Conservation (phyloP, 805 yeast species). For the Lachancea fermentati region DNA sequence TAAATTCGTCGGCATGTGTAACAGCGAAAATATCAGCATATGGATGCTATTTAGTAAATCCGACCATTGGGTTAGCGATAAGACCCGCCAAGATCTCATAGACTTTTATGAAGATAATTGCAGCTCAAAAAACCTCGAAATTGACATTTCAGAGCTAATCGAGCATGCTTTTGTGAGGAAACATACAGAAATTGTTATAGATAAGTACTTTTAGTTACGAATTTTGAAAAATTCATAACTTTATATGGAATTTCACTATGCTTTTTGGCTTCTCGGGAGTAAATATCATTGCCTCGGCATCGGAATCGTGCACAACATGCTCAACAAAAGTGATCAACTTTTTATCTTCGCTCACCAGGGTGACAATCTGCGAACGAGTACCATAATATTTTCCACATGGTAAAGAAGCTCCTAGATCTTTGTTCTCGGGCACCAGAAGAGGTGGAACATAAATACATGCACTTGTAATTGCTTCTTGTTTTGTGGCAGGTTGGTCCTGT, state of each 20-base stretch:
- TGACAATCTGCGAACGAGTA: slow-evolving; percentile 80
- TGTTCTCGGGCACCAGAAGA: slow-evolving; percentile 33
- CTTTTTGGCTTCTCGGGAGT: slow-evolving; percentile 22
- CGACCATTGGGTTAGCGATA: slow-evolving; percentile 62
- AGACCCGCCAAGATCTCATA: slow-evolving; percentile 42
- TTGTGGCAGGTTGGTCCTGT: slow-evolving; percentile 3
- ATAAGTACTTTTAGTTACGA: slow-evolving; percentile 12
- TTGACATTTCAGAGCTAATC: slow-evolving; percentile 34
- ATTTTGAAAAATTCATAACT: slow-evolving; percentile 8
- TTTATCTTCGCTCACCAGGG: slow-evolving; percentile 50
- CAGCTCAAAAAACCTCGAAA: slow-evolving; percentile 20
- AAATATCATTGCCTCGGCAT: slow-evolving; percentile 26
- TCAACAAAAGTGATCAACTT: slow-evolving; percentile 53
- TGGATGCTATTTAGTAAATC: slow-evolving; percentile 54
- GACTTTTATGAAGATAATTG: slow-evolving; percentile 31
- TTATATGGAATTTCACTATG: slow-evolving; percentile 22
- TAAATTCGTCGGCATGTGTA: slow-evolving; percentile 35
- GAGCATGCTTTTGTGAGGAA: slow-evolving; percentile 59
- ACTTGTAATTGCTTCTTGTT: slow-evolving; percentile 40
- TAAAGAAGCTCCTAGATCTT: slow-evolving; percentile 26
- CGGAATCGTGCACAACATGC: slow-evolving; percentile 48
- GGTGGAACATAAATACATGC: slow-evolving; percentile 73
- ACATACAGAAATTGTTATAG: slow-evolving; percentile 39
- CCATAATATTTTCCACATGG: slow-evolving; percentile 65
- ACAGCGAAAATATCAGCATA: slow-evolving; percentile 25